Conservation (phyloP, 2,329 filamentous ascomycete genomes). For the Scedosporium aurantiacum region DNA sequence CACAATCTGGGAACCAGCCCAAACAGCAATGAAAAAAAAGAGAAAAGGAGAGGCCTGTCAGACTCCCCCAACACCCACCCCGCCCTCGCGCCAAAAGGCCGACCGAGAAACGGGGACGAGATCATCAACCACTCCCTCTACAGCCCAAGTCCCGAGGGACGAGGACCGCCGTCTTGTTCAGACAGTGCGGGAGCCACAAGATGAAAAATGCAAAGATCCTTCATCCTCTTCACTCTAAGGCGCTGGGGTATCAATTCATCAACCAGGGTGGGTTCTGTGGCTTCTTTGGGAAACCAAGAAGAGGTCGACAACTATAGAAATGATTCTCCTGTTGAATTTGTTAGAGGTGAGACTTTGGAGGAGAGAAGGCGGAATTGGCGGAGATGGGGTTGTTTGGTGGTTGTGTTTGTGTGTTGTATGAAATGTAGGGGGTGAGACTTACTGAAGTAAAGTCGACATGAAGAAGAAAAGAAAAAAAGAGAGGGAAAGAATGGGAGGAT, state of each 20-base stretch:
- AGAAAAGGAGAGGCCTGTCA: conserved; percentile 58
- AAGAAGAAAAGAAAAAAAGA: conserved; percentile 39
- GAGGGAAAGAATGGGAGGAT: conserved; percentile 18
- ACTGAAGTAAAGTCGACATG: conserved; percentile 54
- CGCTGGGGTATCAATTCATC: conserved; percentile 83
- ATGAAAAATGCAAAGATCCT: conserved; percentile 24
- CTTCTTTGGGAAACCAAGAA: conserved; percentile 88
- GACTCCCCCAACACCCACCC: conserved; percentile 84
- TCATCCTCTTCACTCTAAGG: conserved; percentile 73
- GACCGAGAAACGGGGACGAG: conserved; percentile 64
- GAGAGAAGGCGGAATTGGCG: not conserved
- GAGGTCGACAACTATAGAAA: conserved; percentile 95
- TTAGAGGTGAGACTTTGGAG: conserved; percentile 12
- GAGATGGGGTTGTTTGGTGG: not conserved
- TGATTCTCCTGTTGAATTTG: conserved; percentile 57
- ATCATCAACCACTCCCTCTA: conserved; percentile 91
- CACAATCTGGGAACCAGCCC: conserved; percentile 32
- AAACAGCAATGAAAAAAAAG: conserved; percentile 35
- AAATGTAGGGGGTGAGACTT: conserved; percentile 23
- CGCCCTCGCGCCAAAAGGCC: conserved; percentile 62
- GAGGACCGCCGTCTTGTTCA: conserved; percentile 47
- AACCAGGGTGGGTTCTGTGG: conserved; percentile 91
- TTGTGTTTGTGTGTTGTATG: conserved; percentile 7
- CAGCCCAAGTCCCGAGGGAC: conserved; percentile 29
- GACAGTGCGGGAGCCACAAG: conserved; percentile 47